A percentile compares a stretch with the other conserved stretches of the same genome.
Conservation (phyloP, 768 basidiomycete species). For the Chlorophyllum brunneum region DNA sequence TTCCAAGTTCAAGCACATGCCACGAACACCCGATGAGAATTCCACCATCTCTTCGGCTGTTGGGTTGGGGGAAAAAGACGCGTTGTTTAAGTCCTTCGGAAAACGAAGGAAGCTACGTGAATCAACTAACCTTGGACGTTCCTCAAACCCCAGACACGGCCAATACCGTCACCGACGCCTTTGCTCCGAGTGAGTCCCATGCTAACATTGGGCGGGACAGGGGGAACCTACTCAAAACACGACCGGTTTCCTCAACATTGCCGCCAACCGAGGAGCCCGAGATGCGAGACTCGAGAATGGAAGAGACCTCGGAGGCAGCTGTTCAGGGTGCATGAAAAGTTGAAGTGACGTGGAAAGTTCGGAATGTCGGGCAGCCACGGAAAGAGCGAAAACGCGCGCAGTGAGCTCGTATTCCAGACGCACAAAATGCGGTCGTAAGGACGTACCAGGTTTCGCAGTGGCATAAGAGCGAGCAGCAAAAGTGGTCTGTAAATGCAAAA, state of each 20-base stretch:
- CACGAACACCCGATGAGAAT: conserved; percentile 99
- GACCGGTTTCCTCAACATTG: conserved; percentile 99
- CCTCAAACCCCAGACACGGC: conserved; percentile 97
- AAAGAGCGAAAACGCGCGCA: conserved; percentile 20
- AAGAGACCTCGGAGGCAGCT: conserved; percentile 98
- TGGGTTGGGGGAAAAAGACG: conserved; percentile 11
- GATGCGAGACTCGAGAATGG: conserved; percentile 98
- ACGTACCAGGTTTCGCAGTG: conserved; percentile 94
- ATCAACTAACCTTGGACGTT: conserved; percentile 86
- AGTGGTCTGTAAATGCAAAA: conserved; percentile 32
- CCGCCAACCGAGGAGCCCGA: conserved; percentile 85
- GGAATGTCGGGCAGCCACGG: conserved; percentile 18
- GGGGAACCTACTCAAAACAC: conserved; percentile 82
- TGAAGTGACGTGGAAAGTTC: conserved; percentile 32
- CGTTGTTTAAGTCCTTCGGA: conserved; percentile 17
- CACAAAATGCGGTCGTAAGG: conserved; percentile 7
- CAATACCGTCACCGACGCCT: conserved; percentile 99
- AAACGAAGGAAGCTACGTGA: conserved; percentile 15
- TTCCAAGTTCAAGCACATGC: conserved; percentile 99
- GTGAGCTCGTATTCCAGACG: conserved; percentile 17
- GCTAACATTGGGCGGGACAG: background rate
- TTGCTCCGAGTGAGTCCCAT: conserved; percentile 21
- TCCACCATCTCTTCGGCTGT: conserved; percentile 99
- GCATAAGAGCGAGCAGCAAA: conserved; percentile 83
- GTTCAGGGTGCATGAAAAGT: conserved; percentile 25